Percentiles rank a stretch among this genome's conserved stretches.
Conservation (phyloP, 768 basidiomycete genomes). For the Collybiopsis confluens region DNA sequence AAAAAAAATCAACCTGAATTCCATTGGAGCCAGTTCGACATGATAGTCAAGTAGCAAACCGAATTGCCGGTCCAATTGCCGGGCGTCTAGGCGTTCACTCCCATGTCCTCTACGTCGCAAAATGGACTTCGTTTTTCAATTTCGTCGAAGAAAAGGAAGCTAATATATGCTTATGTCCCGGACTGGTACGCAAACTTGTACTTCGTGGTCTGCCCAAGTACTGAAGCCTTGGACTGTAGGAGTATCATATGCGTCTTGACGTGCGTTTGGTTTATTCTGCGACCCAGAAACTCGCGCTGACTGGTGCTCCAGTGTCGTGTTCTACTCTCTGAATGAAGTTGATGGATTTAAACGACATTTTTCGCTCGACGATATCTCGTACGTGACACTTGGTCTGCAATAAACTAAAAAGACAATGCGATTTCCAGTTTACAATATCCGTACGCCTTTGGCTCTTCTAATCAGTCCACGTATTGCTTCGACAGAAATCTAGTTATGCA, state of each 20-base stretch:
- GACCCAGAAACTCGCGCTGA: background rate
- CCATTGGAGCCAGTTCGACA: conserved; percentile 8
- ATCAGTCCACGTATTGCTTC: background rate
- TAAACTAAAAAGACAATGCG: background rate
- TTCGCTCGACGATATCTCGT: conserved; percentile 76
- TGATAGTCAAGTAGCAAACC: too few species aligned
- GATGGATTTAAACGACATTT: conserved; percentile 75
- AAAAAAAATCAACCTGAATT: background rate
- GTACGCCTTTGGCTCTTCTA: conserved; percentile 23
- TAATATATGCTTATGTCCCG: conserved; percentile 66
- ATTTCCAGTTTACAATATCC: conserved; percentile 34
- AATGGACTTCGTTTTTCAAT: conserved; percentile 16
- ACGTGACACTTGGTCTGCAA: conserved; percentile 21
- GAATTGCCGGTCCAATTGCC: background rate
- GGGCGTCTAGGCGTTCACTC: background rate
- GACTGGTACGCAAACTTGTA: conserved; percentile 55
- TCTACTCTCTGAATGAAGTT: conserved; percentile 61
- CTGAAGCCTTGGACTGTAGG: conserved; percentile 34
- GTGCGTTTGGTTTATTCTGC: conserved; percentile 35
- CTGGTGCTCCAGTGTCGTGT: conserved; percentile 40
- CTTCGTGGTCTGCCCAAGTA: background rate
- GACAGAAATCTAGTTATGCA: conserved; percentile 45
- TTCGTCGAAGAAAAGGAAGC: conserved; percentile 29
- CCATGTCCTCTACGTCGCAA: background rate
- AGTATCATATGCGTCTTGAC: conserved; percentile 60